phyloP scores from a whole-genome alignment of 345 rosid species.

The Passiflora organensis region DNA sequence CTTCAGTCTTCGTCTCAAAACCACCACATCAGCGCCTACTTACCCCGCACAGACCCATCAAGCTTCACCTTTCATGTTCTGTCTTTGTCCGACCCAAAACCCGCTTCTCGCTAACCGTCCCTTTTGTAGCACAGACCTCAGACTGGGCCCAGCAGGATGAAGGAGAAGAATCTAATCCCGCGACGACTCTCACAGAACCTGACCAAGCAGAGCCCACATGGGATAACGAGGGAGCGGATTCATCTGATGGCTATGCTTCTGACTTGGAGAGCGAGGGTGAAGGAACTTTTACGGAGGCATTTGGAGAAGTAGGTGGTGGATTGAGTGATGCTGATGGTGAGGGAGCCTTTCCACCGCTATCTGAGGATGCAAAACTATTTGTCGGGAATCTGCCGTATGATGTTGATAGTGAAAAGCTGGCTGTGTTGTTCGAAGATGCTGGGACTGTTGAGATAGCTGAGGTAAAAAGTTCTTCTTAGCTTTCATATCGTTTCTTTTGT shows the following conservation, averaged over 20 bases:
- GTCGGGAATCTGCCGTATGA: constrained; percentile 83
- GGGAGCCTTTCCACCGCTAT: constrained; percentile 40
- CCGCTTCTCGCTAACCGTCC: constrained; percentile 34
- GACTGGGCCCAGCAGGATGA: constrained; percentile 16
- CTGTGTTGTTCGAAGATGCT: constrained; percentile 78
- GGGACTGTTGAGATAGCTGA: constrained; percentile 94
- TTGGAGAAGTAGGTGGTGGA: constrained; percentile 23
- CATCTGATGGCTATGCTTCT: constrained; percentile 27
- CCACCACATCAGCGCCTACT: constrained; percentile 32
- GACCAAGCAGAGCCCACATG: constrained; percentile 14
- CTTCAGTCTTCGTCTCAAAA: constrained; percentile 35
- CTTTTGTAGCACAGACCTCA: constrained; percentile 58
- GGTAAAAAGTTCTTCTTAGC: constrained; percentile 33
- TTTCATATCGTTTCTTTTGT: not conserved
- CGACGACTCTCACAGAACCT: constrained; percentile 25
- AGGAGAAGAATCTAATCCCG: constrained; percentile 30
- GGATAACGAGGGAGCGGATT: constrained; percentile 33
- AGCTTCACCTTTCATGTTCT: constrained; percentile 30
- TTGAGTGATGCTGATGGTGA: constrained; percentile 18
- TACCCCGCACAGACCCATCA: constrained; percentile 17
- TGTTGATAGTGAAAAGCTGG: constrained; percentile 72
- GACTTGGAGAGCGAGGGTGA: constrained; percentile 38
- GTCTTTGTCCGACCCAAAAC: constrained; percentile 36
- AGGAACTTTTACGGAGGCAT: constrained; percentile 15
- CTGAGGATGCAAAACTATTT: constrained; percentile 82